These are phyloP conservation scores for Russula emetica DNA, from an alignment of 768 basidiomycete genomes.

Conservation along the genomic window DNA sequence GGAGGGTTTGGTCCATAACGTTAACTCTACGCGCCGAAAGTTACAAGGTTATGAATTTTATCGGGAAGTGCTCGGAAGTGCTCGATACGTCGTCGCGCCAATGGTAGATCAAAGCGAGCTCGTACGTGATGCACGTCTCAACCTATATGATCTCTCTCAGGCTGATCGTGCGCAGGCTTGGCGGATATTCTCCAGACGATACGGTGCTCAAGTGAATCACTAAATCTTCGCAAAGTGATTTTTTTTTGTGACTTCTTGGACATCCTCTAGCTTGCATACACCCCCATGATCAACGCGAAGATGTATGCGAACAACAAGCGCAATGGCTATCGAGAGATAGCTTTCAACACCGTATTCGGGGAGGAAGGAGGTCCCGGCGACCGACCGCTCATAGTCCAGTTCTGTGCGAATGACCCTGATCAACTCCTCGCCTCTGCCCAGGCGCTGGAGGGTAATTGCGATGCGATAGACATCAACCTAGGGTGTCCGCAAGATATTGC, in stretches of 20 bases:
- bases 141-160: not conserved
- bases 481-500: slow-evolving; percentile 97
- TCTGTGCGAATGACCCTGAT: slow-evolving; percentile 87
- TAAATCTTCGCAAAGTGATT: slow-evolving; percentile 3
- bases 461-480: slow-evolving; percentile 92
- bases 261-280: slow-evolving; percentile 68
- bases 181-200: slow-evolving; percentile 75
- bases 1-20: slow-evolving; percentile 1
- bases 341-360: slow-evolving; percentile 62
- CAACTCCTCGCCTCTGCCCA: slow-evolving; percentile 73
- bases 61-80: slow-evolving; percentile 67
- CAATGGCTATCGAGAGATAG: slow-evolving; percentile 53
- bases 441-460: slow-evolving; percentile 72
- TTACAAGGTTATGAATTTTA: slow-evolving; percentile 83
- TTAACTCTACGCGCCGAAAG: slow-evolving; percentile 35
- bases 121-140: slow-evolving; percentile 45
- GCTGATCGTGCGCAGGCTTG: slow-evolving; percentile 60
- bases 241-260: slow-evolving; percentile 17
- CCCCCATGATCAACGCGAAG: slow-evolving; percentile 98
- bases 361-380: slow-evolving; percentile 84
- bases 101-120: slow-evolving; percentile 99
- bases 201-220: slow-evolving; percentile 67
- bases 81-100: slow-evolving; percentile 89
- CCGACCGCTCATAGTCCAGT: slow-evolving; percentile 85
- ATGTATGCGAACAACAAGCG: slow-evolving; percentile 56